phyloP scores from a whole-genome alignment of 345 rosid genomes.

The Moricandia arvensis region DNA sequence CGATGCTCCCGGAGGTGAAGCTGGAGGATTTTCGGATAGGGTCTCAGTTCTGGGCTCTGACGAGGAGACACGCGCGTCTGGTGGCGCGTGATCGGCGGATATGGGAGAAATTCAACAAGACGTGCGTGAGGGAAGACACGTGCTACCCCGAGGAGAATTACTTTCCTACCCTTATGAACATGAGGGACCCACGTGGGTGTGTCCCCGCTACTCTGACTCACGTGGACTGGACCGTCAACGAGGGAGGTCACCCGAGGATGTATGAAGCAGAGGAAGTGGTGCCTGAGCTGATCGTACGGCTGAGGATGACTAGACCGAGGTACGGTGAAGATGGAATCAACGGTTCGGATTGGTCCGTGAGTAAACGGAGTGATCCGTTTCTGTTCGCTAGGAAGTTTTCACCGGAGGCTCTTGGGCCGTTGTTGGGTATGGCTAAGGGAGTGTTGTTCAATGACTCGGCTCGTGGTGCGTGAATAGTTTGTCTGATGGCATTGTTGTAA shows the following conservation, averaged over 20 bases:
- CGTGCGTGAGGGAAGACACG: constrained; percentile 50
- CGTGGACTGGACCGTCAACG: constrained; percentile 64
- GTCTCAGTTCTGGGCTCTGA: constrained; percentile 82
- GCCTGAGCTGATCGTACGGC: constrained; percentile 43
- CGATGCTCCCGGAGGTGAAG: constrained; percentile 74
- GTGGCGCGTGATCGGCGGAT: constrained; percentile 56
- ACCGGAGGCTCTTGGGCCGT: constrained; percentile 34
- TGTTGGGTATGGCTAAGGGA: constrained; percentile 51
- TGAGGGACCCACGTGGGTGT: constrained; percentile 58
- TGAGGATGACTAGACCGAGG: constrained; percentile 49
- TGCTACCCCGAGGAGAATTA: constrained; percentile 80
- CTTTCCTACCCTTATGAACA: constrained; percentile 72
- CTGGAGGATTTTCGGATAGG: constrained; percentile 73
- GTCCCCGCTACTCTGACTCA: constrained; percentile 71
- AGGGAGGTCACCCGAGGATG: constrained; percentile 69
- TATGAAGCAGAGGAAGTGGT: constrained; percentile 51
- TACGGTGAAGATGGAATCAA: constrained; percentile 51
- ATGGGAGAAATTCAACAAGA: constrained; percentile 62
- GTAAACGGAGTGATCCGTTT: constrained; percentile 44
- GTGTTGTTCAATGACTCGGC: constrained; percentile 55
- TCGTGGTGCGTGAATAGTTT: not conserved
- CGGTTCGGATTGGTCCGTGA: constrained; percentile 42
- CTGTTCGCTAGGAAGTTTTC: constrained; percentile 74
- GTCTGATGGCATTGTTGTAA: constrained; percentile 38
- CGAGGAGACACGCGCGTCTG: constrained; percentile 65